Conservation (phyloP, 2,329 filamentous ascomycete genomes). For the Calonectria leucothoes region DNA sequence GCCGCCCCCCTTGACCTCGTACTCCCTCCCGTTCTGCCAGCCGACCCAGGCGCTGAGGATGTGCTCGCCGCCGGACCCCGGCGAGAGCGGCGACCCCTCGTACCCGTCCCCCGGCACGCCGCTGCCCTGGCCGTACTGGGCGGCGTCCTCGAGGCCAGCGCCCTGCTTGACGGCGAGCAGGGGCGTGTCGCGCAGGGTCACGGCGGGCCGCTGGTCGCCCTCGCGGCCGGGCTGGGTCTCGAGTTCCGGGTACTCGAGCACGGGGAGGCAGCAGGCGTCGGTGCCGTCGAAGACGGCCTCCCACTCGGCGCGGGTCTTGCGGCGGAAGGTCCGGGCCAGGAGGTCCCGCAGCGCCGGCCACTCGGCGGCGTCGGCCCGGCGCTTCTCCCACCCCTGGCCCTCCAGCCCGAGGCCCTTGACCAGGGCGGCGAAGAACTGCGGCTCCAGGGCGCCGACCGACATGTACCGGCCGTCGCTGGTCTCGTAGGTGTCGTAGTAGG, state of each 20-base stretch:
- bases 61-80: conserved; percentile 80
- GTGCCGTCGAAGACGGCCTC: conserved; percentile 88
- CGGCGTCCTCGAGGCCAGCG: conserved; percentile 44
- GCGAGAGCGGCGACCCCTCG: conserved; percentile 65
- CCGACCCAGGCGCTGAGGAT: conserved; percentile 79
- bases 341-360: conserved; percentile 76
- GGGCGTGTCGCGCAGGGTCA: conserved; percentile 77
- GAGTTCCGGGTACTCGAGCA: conserved; percentile 81
- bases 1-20: conserved; percentile 72
- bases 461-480: conserved; percentile 83
- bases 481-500: conserved; percentile 91
- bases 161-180: conserved; percentile 69
- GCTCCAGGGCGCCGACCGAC: conserved; percentile 91
- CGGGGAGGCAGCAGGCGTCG: conserved; percentile 93
- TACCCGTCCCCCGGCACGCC: conserved; percentile 78
- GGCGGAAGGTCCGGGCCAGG: conserved; percentile 74
- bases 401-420: conserved; percentile 74
- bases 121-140: conserved; percentile 69
- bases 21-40: conserved; percentile 80
- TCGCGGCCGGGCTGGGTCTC: conserved; percentile 62
- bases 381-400: conserved; percentile 60
- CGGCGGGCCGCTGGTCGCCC: conserved; percentile 77
- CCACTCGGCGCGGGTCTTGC: conserved; percentile 82
- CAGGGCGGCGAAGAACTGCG: conserved; percentile 81
- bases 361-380: conserved; percentile 67